These are phyloP conservation scores for Aspergillus hancockii DNA, from an alignment of 495 filamentous ascomycete genomes.

Conservation along the genomic window DNA sequence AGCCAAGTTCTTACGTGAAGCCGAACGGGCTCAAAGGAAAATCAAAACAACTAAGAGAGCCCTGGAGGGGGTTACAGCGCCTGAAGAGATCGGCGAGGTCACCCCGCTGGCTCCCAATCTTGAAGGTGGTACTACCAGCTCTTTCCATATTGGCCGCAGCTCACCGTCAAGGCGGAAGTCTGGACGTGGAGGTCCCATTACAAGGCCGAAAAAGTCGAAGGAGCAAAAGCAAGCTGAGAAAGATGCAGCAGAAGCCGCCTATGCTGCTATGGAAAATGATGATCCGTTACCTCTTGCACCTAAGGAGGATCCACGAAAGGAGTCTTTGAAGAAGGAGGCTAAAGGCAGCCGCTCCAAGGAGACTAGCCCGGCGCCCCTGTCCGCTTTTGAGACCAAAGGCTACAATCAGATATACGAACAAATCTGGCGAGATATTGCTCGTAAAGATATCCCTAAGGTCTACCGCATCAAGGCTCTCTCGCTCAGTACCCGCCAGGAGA, in stretches of 20 bases:
- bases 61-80: constrained; percentile 78
- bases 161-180: constrained; percentile 64
- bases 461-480: constrained; percentile 82
- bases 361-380: constrained; percentile 52
- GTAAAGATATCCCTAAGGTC: constrained; percentile 91
- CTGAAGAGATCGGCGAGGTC: constrained; percentile 75
- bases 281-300: constrained; percentile 64
- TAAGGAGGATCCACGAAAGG: constrained; percentile 63
- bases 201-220: constrained; percentile 82
- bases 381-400: constrained; percentile 78
- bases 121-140: constrained; percentile 84
- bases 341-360: constrained; percentile 64
- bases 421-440: constrained; percentile 93
- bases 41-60: constrained; percentile 80
- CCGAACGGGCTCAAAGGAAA: constrained; percentile 83
- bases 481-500: constrained; percentile 79
- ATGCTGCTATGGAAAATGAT: constrained; percentile 81
- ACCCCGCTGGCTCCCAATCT: constrained; percentile 78
- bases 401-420: constrained; percentile 98
- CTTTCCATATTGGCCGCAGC: constrained; percentile 71
- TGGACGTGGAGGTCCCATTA: constrained; percentile 59
- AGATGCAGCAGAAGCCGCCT: constrained; percentile 85
- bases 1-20: constrained; percentile 74
- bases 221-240: constrained; percentile 97
- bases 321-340: constrained; percentile 53